Evolutionary conservation across 108 stramenopile genomes (phyloP), one percentile per base, ranked within the genome.

Genomic region (Skeletonema grethae): DNA sequence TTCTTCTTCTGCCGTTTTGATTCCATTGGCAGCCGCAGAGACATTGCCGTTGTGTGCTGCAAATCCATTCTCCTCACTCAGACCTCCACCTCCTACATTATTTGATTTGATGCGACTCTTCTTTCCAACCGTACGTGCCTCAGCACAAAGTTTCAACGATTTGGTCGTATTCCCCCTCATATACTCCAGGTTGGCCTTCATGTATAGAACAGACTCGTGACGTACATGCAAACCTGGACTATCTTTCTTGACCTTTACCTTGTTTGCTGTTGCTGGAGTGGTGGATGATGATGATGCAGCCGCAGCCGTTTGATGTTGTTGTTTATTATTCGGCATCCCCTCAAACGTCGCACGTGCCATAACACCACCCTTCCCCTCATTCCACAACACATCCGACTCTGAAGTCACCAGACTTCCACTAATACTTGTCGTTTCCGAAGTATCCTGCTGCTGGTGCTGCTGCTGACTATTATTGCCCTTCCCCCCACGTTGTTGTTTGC

Each of bases 171-270:
- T 94, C 25, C 89, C 88, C 45, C 87, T 87, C 70, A 94, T 66
- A 64, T 86, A 87, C 65, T 94, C 93, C 67, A 90, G 56, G 50
- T 39, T 88, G 16, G 89, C 93, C 77, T 94, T 94, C 24, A 94
- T 65, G 73, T 86, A 88, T 0, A 94, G 72, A 1, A 81, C 90
- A 12, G 84, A 77, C 66, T 90, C 87, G 59, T 89, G 74, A 15
- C 84, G 76, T 9, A 61, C 61, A 12, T 75, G 65, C 4, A 75
- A 60, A 50, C 70, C 69, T 31, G 75, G 64, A 24, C 32, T 64
- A 34, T 60, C 65, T 15, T 57, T 63, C 79, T 65, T 76, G 22
- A 16, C 56, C 65, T 59, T 28, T n/a, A 18, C 69, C 65, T 59
- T 28, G 30, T n/a, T 61, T 25, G 20, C 22, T 29, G 20, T 13